Conservation (phyloP, 805 yeast genomes). For the Lipomyces lipofer region DNA sequence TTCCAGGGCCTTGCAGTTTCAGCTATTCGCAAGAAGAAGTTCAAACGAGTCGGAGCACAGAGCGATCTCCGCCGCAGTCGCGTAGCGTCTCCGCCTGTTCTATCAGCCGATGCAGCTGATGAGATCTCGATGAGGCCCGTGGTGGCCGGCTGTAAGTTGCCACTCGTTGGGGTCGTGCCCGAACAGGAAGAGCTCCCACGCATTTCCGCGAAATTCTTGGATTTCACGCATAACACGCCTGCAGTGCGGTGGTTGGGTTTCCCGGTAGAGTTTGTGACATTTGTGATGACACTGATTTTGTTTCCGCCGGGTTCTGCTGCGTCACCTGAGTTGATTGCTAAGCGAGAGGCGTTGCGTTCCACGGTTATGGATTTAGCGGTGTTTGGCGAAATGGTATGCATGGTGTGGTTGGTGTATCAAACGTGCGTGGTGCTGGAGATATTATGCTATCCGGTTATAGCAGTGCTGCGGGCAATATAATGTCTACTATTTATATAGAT, state of each 20-base stretch:
- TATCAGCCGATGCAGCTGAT: too few relatives aligned
- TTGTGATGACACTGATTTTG: conserved; percentile 2
- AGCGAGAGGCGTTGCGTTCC: conserved; percentile 5
- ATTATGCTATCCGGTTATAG: conserved; percentile 18
- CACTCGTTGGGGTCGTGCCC: not conserved
- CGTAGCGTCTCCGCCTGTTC: too few relatives aligned
- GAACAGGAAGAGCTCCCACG: not conserved
- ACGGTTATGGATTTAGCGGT: conserved; percentile 13
- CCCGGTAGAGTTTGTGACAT: not conserved
- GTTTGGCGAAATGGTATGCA: conserved; percentile 6
- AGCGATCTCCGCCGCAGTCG: too few relatives aligned
- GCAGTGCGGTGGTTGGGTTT: not conserved
- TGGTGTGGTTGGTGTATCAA: conserved; percentile 6
- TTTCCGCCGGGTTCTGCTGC: conserved; percentile 1
- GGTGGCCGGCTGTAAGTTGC: too few relatives aligned
- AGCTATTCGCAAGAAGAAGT: too few relatives aligned
- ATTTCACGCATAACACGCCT: not conserved
- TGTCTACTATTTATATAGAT: too few relatives aligned
- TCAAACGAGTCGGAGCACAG: too few relatives aligned
- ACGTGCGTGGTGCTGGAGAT: not conserved
- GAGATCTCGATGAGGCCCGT: too few relatives aligned
- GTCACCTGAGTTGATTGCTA: not conserved
- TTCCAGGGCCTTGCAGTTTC: too few relatives aligned
- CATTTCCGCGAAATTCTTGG: not conserved
- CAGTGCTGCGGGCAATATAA: conserved; percentile 3